A percentile compares a stretch with the other conserved stretches of the same genome.
Evolutionary conservation across 495 filamentous ascomycete genomes (phyloP).

Genomic region (Penicillium ochrochloron): DNA sequence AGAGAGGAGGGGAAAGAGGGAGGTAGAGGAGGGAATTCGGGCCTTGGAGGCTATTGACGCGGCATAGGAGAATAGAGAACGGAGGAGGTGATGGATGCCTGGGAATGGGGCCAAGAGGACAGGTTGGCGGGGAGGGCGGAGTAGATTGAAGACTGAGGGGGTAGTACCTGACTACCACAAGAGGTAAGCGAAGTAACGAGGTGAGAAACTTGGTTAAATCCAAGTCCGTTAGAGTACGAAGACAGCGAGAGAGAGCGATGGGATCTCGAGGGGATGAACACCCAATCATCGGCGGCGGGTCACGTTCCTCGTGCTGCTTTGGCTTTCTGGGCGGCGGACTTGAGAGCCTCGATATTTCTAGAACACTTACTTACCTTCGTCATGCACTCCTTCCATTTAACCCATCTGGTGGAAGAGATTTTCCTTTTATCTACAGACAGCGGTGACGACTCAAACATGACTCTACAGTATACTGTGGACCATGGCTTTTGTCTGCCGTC

Average conservation of each 20-base stretch:
- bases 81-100: slow-evolving; percentile 24
- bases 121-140: slow-evolving; percentile 32
- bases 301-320: slow-evolving; percentile 28
- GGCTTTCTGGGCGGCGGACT: not conserved
- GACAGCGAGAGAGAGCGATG: slow-evolving; percentile 14
- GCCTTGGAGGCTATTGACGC: slow-evolving; percentile 28
- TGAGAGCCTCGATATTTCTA: not conserved
- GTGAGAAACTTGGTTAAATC: not conserved
- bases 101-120: slow-evolving; percentile 34
- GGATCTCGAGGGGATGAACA: slow-evolving; percentile 26
- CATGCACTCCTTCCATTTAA: not conserved
- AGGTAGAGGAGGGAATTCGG: slow-evolving; percentile 4
- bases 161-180: slow-evolving; percentile 31
- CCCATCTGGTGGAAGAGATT: not conserved
- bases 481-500: slow-evolving; percentile 5
- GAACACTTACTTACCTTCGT: not conserved
- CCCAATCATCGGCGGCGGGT: slow-evolving; percentile 38
- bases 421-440: not conserved
- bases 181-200: slow-evolving; percentile 11
- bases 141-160: slow-evolving; percentile 15
- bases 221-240: not conserved
- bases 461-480: not conserved
- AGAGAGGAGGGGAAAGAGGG: slow-evolving; percentile 4
- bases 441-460: not conserved
- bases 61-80: slow-evolving; percentile 29